A percentile compares a stretch with the other conserved stretches of the same genome.
Evolutionary conservation across 176 grass and related monocot genomes (phyloP).

Genomic region (Hsuehochloa calcarea): DNA sequence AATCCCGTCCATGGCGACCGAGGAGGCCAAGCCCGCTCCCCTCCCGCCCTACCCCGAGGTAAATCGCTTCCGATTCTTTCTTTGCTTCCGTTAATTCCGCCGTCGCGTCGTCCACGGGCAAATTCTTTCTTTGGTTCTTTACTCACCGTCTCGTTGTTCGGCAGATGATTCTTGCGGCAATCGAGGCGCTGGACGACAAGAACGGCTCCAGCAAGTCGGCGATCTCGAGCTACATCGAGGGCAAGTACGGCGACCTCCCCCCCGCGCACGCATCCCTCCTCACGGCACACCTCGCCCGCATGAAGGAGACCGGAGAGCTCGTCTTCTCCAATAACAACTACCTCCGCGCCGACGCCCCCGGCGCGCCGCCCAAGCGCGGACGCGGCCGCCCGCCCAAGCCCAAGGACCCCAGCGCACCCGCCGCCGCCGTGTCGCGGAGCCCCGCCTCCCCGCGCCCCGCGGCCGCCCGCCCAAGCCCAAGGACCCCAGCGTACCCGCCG

Average conservation of each 20-base stretch:
- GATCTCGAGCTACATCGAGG: constrained; percentile 68
- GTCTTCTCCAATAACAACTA: constrained; percentile 55
- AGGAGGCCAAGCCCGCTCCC: constrained; percentile 33
- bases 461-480: constrained; percentile 59
- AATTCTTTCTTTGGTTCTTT: neutral
- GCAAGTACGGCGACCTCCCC: constrained; percentile 45
- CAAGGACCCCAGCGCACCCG: constrained; percentile 4
- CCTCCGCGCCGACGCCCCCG: constrained; percentile 21
- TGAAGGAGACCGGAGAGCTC: constrained; percentile 69
- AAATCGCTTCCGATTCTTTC: neutral
- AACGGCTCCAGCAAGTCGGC: constrained; percentile 58
- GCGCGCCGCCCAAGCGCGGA: constrained; percentile 54
- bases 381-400: constrained; percentile 67
- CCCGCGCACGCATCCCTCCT: constrained; percentile 47
- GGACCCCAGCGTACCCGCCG: neutral
- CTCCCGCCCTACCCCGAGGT: constrained; percentile 78
- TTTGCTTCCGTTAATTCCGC: neutral
- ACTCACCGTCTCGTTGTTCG: neutral
- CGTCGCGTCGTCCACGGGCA: neutral
- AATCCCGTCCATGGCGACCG: constrained; percentile 36
- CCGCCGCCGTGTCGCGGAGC: neutral
- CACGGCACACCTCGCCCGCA: constrained; percentile 56
- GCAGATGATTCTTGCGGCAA: constrained; percentile 79
- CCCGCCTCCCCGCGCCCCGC: constrained; percentile 10
- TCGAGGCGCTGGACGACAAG: constrained; percentile 46